These are phyloP conservation scores for Friedmanniomyces simplex DNA, from an alignment of 495 filamentous ascomycete genomes.

Conservation along the genomic window DNA sequence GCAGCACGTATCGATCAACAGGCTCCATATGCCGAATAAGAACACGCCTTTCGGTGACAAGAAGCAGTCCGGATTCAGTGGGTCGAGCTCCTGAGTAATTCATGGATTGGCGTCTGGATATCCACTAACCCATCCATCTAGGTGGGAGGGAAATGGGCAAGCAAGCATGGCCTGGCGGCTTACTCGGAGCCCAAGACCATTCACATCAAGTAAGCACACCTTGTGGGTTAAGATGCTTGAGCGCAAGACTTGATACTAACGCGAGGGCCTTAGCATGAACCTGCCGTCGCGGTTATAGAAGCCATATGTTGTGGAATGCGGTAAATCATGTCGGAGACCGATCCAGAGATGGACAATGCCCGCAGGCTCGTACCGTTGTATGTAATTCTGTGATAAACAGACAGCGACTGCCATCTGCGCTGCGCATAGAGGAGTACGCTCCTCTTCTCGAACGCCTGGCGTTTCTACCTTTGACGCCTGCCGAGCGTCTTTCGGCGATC, in stretches of 20 bases:
- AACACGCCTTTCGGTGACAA: neutral
- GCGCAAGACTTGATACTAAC: too few relatives aligned
- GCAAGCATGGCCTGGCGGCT: conserved; percentile 30
- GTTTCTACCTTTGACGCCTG: too few relatives aligned
- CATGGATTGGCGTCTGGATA: neutral
- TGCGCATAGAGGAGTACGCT: too few relatives aligned
- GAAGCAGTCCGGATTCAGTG: neutral
- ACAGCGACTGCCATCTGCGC: too few relatives aligned
- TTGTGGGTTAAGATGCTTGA: neutral
- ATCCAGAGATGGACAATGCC: too few relatives aligned
- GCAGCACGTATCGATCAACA: neutral
- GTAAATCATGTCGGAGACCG: too few relatives aligned
- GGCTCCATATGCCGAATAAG: neutral
- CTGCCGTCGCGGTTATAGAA: neutral
- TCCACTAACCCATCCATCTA: neutral
- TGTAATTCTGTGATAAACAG: too few relatives aligned
- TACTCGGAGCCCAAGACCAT: conserved; percentile 39
- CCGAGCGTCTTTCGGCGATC: too few relatives aligned
- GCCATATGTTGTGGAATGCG: neutral
- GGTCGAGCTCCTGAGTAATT: neutral
- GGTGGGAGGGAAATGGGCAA: too few relatives aligned
- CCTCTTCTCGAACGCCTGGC: too few relatives aligned
- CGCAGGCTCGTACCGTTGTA: too few relatives aligned
- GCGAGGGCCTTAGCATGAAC: neutral
- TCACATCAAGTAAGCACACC: conserved; percentile 24